Evolutionary conservation across 139 green algal genomes (phyloP).

Genomic region (Pleodorina starrii): DNA sequence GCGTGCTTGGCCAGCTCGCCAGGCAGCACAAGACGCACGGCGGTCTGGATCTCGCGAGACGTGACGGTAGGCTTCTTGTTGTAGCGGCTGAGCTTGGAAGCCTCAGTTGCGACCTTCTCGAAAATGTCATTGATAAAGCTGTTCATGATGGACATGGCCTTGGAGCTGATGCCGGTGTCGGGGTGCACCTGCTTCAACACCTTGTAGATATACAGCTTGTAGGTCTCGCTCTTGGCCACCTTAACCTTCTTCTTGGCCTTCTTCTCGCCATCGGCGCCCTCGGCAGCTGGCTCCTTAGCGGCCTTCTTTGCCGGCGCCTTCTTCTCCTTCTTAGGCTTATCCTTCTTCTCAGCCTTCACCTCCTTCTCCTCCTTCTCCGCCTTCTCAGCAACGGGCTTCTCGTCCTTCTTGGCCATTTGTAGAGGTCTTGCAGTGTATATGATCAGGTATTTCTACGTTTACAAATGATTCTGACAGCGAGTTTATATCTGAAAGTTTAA

Average conservation of each 20-base stretch:
- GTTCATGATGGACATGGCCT: slow-evolving; percentile 98
- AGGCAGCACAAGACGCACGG: slow-evolving; percentile 86
- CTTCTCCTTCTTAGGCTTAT: slow-evolving; percentile 6
- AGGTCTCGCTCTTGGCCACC: slow-evolving; percentile 78
- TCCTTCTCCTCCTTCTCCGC: background rate
- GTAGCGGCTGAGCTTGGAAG: slow-evolving; percentile 75
- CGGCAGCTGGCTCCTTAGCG: background rate
- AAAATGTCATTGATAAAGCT: slow-evolving; percentile 83
- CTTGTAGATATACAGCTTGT: slow-evolving; percentile 99
- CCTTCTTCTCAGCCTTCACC: background rate
- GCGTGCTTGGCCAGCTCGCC: slow-evolving; percentile 92
- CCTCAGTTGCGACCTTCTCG: slow-evolving; percentile 90
- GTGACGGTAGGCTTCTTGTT: slow-evolving; percentile 92
- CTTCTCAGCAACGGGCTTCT: slow-evolving; percentile 5
- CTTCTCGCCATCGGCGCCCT: background rate
- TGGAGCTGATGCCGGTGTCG: slow-evolving; percentile 96
- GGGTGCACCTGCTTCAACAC: slow-evolving; percentile 94
- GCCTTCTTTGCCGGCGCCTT: slow-evolving; percentile 22
- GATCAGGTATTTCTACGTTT: no score
- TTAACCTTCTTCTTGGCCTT: slow-evolving; percentile 3
- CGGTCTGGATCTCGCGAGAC: slow-evolving; percentile 90
- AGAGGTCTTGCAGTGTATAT: no score
- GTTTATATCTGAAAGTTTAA: no score
- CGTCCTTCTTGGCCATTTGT: slow-evolving; percentile 11
- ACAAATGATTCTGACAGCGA: no score